Evolutionary conservation across 208 protist species (phyloP).

Genomic region (Porcisia deanei): DNA sequence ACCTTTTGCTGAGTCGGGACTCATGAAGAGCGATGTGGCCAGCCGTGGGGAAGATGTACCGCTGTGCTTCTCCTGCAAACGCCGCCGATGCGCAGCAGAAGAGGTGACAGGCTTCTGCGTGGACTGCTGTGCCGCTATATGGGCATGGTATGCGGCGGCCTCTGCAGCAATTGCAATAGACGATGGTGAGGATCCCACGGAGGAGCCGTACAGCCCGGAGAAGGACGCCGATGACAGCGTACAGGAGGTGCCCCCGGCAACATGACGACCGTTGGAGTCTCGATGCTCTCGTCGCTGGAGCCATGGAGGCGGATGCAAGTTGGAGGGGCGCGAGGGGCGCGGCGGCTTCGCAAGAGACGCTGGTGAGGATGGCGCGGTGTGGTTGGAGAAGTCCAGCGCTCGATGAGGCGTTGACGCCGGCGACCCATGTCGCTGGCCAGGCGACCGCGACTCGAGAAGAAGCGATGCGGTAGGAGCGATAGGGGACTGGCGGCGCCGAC

Average conservation of each 20-base stretch:
- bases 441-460: not conserved
- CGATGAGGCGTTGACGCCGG: slow-evolving; percentile 20
- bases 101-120: slow-evolving; percentile 16
- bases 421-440: not conserved
- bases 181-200: slow-evolving; percentile 1
- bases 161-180: not conserved
- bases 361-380: slow-evolving; percentile 11
- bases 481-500: not conserved
- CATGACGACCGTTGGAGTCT: not conserved
- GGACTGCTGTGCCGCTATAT: slow-evolving; percentile 30
- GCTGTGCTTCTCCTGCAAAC: not conserved
- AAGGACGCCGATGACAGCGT: not conserved
- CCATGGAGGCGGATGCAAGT: slow-evolving; percentile 23
- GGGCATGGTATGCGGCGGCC: slow-evolving; percentile 17
- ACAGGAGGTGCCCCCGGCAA: not conserved
- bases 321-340: slow-evolving; percentile 8
- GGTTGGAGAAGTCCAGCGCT: slow-evolving; percentile 15
- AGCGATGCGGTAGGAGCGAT: not conserved
- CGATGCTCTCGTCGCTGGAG: slow-evolving; percentile 5
- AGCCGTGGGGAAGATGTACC: not conserved
- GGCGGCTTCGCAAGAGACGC: slow-evolving; percentile 20
- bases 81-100: slow-evolving; percentile 1
- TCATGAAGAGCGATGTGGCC: slow-evolving; percentile 4
- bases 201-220: not conserved
- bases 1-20: slow-evolving; percentile 1